Conservation (phyloP, 768 basidiomycete genomes). For the Suillus bovinus region DNA sequence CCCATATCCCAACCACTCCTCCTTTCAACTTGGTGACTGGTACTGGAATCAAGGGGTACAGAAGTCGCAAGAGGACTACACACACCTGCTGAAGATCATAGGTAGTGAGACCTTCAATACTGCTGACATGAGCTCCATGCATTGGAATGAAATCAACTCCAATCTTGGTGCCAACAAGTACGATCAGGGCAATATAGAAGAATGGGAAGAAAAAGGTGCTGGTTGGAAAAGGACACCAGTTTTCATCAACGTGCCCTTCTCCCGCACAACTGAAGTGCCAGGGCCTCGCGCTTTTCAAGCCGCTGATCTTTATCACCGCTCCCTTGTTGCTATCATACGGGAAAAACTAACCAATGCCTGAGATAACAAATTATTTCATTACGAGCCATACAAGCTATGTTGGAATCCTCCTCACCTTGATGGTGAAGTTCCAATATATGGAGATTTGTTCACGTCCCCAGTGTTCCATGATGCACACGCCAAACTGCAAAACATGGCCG, state of each 20-base stretch:
- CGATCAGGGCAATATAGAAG: neutral
- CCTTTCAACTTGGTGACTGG: neutral
- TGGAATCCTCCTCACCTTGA: slow-evolving; percentile 14
- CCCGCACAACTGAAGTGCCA: neutral
- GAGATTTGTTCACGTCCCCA: slow-evolving; percentile 18
- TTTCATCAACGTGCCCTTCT: slow-evolving; percentile 16
- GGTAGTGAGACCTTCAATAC: neutral
- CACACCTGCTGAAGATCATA: neutral
- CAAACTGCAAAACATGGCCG: no score
- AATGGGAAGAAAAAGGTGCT: slow-evolving; percentile 12
- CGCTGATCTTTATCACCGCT: slow-evolving; percentile 5
- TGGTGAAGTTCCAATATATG: slow-evolving; percentile 5
- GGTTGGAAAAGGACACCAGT: slow-evolving; percentile 16
- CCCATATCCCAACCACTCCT: neutral
- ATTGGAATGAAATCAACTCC: slow-evolving; percentile 7
- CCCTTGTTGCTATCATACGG: slow-evolving; percentile 16
- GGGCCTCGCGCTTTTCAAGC: slow-evolving; percentile 1
- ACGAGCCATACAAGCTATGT: slow-evolving; percentile 15
- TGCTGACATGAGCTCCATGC: slow-evolving; percentile 1
- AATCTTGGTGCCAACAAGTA: neutral
- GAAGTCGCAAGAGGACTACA: neutral
- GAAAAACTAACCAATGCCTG: slow-evolving; percentile 18
- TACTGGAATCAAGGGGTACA: neutral
- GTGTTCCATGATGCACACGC: slow-evolving; percentile 15
- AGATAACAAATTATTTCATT: slow-evolving; percentile 14